Conservation (phyloP, 306 rosid genomes). For the Cucumis cinereus region DNA sequence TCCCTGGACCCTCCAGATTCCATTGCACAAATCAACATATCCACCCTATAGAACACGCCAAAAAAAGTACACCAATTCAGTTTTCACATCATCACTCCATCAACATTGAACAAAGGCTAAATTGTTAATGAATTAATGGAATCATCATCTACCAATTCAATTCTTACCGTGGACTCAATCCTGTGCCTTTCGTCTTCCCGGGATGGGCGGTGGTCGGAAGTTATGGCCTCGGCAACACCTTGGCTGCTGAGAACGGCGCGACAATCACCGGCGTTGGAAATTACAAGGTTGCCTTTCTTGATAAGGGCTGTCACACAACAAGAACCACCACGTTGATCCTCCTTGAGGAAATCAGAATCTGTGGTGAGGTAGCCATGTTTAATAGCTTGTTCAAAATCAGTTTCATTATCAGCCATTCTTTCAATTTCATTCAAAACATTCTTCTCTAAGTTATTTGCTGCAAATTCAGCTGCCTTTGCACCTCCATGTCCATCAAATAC, state of each 20-base stretch:
- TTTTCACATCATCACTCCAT: neutral
- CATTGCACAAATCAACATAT: constrained; percentile 75
- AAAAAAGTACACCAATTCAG: neutral
- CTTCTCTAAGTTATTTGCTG: constrained; percentile 58
- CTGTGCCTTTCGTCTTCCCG: constrained; percentile 69
- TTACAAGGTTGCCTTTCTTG: constrained; percentile 51
- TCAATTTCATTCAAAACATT: constrained; percentile 51
- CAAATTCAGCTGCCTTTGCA: constrained; percentile 72
- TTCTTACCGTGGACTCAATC: constrained; percentile 58
- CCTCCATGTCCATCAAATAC: constrained; percentile 97
- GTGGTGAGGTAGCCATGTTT: constrained; percentile 75
- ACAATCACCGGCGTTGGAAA: constrained; percentile 87
- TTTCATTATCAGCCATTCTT: constrained; percentile 19
- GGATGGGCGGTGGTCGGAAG: constrained; percentile 84
- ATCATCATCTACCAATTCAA: neutral
- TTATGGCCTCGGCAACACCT: constrained; percentile 70
- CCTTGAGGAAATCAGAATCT: constrained; percentile 62
- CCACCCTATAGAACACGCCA: constrained; percentile 53
- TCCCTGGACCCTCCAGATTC: constrained; percentile 86
- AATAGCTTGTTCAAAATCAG: constrained; percentile 50
- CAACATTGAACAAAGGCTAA: neutral
- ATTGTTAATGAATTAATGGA: neutral
- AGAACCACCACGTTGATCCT: constrained; percentile 61
- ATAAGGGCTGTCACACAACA: constrained; percentile 84
- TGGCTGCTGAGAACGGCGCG: constrained; percentile 84